Conservation (phyloP, 345 rosid species). For the Moricandia arvensis region DNA sequence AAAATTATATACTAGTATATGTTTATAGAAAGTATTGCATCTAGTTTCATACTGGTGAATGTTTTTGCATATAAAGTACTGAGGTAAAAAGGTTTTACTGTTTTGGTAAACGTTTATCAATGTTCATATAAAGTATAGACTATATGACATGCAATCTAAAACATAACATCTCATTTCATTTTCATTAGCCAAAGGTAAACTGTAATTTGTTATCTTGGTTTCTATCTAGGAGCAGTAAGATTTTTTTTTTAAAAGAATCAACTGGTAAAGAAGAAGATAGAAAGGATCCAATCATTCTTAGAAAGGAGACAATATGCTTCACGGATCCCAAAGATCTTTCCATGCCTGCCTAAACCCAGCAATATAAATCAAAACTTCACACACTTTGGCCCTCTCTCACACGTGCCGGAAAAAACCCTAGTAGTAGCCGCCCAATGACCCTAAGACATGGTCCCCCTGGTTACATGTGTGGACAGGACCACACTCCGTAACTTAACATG, state of each 20-base stretch:
- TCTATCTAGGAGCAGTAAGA: not conserved
- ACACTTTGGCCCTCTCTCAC: slow-evolving; percentile 20
- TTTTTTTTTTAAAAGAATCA: not conserved
- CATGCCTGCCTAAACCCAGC: slow-evolving; percentile 72
- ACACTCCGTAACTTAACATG: slow-evolving; percentile 38
- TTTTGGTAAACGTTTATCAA: not conserved
- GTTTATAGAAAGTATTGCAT: not conserved
- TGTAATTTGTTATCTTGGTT: not conserved
- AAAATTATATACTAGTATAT: not conserved
- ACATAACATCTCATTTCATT: not conserved
- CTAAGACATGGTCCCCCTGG: slow-evolving; percentile 23
- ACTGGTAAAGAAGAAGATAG: not conserved
- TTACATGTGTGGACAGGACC: slow-evolving; percentile 35
- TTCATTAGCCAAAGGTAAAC: not conserved
- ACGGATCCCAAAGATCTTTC: slow-evolving; percentile 61
- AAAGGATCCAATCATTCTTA: slow-evolving; percentile 48
- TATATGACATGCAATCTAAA: not conserved
- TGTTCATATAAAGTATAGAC: too few relatives aligned
- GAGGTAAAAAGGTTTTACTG: not conserved
- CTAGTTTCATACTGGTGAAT: not conserved
- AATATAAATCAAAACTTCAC: slow-evolving; percentile 31
- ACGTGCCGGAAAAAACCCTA: slow-evolving; percentile 42
- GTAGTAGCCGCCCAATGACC: slow-evolving; percentile 44
- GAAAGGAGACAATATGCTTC: slow-evolving; percentile 64
- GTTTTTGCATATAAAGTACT: not conserved